Evolutionary conservation across 1,139 yeast species (phyloP).

Genomic region (Keqinozyma sinolaborantium): DNA sequence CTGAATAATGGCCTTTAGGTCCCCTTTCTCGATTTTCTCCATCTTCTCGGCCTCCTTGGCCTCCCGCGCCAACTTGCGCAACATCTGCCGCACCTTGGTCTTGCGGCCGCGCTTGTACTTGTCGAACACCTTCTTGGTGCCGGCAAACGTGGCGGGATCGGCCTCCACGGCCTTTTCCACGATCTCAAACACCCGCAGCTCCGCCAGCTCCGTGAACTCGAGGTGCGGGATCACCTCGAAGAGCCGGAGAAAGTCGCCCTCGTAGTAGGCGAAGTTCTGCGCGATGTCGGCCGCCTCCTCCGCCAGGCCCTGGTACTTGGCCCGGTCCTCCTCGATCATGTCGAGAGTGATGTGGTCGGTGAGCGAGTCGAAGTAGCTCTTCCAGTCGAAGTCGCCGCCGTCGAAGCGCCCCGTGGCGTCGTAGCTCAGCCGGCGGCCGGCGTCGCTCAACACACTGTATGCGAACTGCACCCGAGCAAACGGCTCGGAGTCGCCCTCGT

Average conservation of each 20-base stretch:
- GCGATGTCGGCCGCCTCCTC: constrained; percentile 70
- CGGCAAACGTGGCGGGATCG: constrained; percentile 44
- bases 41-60: constrained; percentile 67
- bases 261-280: constrained; percentile 52
- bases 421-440: constrained; percentile 50
- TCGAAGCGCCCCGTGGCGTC: constrained; percentile 69
- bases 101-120: constrained; percentile 48
- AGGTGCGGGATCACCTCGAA: constrained; percentile 79
- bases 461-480: constrained; percentile 78
- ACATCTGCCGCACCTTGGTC: constrained; percentile 42
- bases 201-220: constrained; percentile 60
- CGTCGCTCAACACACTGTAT: constrained; percentile 65
- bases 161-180: constrained; percentile 51
- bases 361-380: constrained; percentile 57
- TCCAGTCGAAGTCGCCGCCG: constrained; percentile 54
- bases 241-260: constrained; percentile 67
- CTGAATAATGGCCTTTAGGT: constrained; percentile 50
- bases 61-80: constrained; percentile 51
- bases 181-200: constrained; percentile 52
- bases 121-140: constrained; percentile 49
- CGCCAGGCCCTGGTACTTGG: constrained; percentile 57
- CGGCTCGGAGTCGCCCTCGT: constrained; percentile 14
- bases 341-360: constrained; percentile 67
- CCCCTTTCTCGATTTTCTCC: constrained; percentile 48
- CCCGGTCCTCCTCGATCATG: constrained; percentile 67